Conservation (phyloP, 768 basidiomycete genomes). For the Tylopilus plumbeoviolaceoides region DNA sequence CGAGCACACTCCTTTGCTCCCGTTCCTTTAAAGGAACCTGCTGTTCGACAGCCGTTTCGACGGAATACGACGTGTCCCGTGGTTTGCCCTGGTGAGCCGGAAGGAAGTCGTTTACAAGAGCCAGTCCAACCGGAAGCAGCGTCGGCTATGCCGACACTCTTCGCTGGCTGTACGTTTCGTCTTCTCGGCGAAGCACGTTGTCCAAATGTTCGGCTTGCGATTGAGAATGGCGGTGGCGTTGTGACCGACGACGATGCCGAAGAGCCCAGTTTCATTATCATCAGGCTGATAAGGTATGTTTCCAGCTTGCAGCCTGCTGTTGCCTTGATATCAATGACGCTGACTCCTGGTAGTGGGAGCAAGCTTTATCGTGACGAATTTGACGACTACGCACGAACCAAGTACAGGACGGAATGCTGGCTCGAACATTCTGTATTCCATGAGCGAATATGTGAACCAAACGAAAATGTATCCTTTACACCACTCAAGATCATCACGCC, state of each 20-base stretch:
- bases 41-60: slow-evolving; percentile 43
- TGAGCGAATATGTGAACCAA: slow-evolving; percentile 56
- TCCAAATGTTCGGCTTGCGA: slow-evolving; percentile 50
- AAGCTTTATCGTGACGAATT: slow-evolving; percentile 58
- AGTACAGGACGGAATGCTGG: slow-evolving; percentile 92
- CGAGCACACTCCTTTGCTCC: slow-evolving; percentile 65
- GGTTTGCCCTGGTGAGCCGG: slow-evolving; percentile 14
- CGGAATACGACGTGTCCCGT: slow-evolving; percentile 32
- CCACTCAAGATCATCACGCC: slow-evolving; percentile 62
- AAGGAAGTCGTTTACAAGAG: slow-evolving; percentile 13
- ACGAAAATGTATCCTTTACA: slow-evolving; percentile 66
- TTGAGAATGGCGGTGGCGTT: slow-evolving; percentile 58
- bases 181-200: slow-evolving; percentile 66
- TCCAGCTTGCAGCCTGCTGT: background rate
- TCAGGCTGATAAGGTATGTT: slow-evolving; percentile 67
- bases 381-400: slow-evolving; percentile 41
- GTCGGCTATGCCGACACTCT: slow-evolving; percentile 34
- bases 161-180: slow-evolving; percentile 53
- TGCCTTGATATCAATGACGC: background rate
- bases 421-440: slow-evolving; percentile 80
- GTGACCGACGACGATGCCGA: slow-evolving; percentile 41
- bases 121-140: background rate
- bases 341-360: slow-evolving; percentile 56
- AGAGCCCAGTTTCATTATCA: slow-evolving; percentile 61
- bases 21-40: slow-evolving; percentile 17